Evolutionary conservation across 129 eudicot species (phyloP).

Genomic region (Kitagawia praeruptora): DNA sequence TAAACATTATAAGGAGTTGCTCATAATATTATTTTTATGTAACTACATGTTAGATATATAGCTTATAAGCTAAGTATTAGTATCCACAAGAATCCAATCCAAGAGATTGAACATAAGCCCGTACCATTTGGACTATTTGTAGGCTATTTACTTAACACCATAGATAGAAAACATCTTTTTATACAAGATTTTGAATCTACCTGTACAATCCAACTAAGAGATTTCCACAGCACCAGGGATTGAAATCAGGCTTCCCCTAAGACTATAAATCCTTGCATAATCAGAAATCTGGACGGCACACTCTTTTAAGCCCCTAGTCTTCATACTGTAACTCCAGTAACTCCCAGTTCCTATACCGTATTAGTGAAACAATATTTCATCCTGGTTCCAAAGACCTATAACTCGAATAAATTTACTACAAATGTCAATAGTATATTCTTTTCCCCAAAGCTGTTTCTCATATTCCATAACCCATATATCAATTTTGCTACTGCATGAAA

Average conservation of each 20-base stretch:
- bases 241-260: conserved; percentile 10
- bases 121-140: too few species aligned
- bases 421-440: background rate
- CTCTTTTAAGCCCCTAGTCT: background rate
- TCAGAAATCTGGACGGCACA: background rate
- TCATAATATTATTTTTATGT: too few species aligned
- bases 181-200: background rate
- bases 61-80: too few species aligned
- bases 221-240: background rate
- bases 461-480: conserved; percentile 13
- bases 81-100: too few species aligned
- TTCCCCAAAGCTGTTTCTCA: conserved; percentile 2
- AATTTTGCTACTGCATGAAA: background rate
- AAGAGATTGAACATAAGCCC: too few species aligned
- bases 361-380: background rate
- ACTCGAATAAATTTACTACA: background rate
- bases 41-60: too few species aligned
- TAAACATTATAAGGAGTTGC: too few species aligned
- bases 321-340: conserved; percentile 8
- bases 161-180: too few species aligned
- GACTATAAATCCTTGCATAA: background rate
- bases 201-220: background rate
- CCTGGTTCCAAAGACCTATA: conserved; percentile 9
- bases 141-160: too few species aligned
- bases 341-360: background rate